Base-by-base conservation (phyloP, 202 grass and related monocot genomes). In the Dendrocalamus latiflorus region DNA sequence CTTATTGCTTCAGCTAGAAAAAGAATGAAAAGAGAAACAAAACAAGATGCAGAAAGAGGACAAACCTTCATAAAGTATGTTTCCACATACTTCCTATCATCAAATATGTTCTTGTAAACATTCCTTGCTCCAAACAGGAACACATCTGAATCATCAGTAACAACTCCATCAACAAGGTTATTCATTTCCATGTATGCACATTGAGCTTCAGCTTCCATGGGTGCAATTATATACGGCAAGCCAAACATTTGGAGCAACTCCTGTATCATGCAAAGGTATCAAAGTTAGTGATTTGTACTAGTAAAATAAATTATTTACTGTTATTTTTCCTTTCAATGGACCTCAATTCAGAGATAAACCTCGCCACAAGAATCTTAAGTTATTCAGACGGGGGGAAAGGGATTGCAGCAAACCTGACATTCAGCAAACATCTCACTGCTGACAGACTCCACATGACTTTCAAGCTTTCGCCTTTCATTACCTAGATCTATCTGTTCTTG, bases 201-300 rank as follows among this genome's bases (percentile, higher is more conserved):
- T 58, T 98, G 95, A 83, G 95, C 95, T 89, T 98, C 95, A 70
- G 95, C 92, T 81, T 95, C 95, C n/a, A 80, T 98, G 24, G 95
- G 84, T 85, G 95, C 92, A 89, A 98, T 98, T 78, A 94, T 94
- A 91, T 94, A 98, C 50, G 95, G 92, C 92, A 98, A 88, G 34
- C 92, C 95, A 88, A 98, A 98, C 95, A 98, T 94, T 89, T 98
- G 95, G 68, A 98, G 88, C 79, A 98, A 88, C 67, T 98, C 95
- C 95, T 98, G 79, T 65, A 94, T 78, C 66, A 94, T 43, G 44
- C 41, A 75, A 78, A 67, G 12, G 24, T 75, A 72, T 84, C 34
- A 87, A 81, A 53, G 47, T 79, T 83, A 64, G 17, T 68, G 74
- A 33, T 45, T 55, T 82, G 45, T 65, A 45, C 65, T 78, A 59